Base-by-base conservation (phyloP, 2,329 filamentous ascomycete species). In the Endocalyx cinctus region DNA sequence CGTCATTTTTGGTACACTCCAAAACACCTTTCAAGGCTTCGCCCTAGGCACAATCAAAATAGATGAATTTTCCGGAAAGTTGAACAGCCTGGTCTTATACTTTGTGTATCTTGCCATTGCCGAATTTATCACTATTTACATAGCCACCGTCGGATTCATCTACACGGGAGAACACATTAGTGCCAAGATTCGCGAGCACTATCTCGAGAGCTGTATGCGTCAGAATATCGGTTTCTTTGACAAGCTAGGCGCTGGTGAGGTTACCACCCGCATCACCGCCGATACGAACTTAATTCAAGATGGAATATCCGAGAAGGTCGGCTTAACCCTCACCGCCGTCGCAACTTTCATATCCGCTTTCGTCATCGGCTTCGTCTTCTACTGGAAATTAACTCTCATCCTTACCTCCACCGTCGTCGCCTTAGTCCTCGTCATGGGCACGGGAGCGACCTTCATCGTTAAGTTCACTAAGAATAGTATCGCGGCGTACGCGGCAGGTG, bases 211-310 rank as follows among this genome's bases (percentile, higher is more conserved):
- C 42, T 89, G 88, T 53, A 67, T 94, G 66, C 78, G 79, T 40
- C 88, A 94, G 57, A 94, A 95, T 57, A 90, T 94, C 57, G 88
- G 79, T 28, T 94, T 87, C 60, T 94, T 94, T 61, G 92, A 97
- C 60, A 92, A 92, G 52, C 73, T 95, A 11, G 90, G 89, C 32
- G 84, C 88, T 20, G 89, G 90, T 38, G 92, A 96, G 62, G 86
- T 97, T 40, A 95, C 89, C 0, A 95, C 89, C 1, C 82, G 89
- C 43, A 95, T 96, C 48, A 97, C 90, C 0, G 83, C 89, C 10
- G 90, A 97, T 58, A 94, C 87, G 27, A 96, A 95, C 52, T 68
- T 94, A 33, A 82, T 97, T 35, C 90, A 96, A 59, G 89, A 94
- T 46, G 90, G 88, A 36, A 87, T 98, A 28, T 94, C 87, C 0